Conservation (phyloP, 177 flowering plant species). For the Vitis hybrid region DNA sequence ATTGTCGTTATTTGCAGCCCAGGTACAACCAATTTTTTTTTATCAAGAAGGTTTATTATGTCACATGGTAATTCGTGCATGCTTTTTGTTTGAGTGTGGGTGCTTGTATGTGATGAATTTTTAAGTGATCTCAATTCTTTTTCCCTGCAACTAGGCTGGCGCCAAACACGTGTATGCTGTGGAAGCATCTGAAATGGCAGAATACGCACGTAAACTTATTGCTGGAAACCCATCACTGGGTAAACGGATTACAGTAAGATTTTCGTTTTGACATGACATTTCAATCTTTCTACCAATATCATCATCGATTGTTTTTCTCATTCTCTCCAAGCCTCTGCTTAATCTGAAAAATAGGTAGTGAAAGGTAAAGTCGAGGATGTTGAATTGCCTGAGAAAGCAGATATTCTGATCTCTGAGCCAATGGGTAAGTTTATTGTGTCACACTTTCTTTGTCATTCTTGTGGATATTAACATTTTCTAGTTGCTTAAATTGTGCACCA, state of each 20-base stretch:
- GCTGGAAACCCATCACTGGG: constrained; percentile 82
- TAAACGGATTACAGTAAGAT: constrained; percentile 74
- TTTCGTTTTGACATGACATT: constrained; percentile 1
- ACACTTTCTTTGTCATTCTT: not conserved
- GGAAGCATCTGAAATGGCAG: constrained; percentile 99
- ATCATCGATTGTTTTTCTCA: not conserved
- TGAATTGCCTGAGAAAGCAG: constrained; percentile 98
- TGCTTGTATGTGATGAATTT: not conserved
- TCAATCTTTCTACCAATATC: not conserved
- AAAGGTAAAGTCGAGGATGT: constrained; percentile 96
- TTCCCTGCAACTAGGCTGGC: constrained; percentile 64
- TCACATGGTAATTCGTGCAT: not conserved
- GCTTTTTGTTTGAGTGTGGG: not conserved
- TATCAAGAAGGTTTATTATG: not conserved
- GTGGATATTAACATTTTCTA: not conserved
- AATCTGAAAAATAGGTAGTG: constrained; percentile 53
- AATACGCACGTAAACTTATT: constrained; percentile 85
- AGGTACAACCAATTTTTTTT: constrained; percentile 49
- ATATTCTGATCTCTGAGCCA: constrained; percentile 96
- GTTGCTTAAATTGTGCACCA: not conserved
- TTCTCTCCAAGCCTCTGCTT: constrained; percentile 3
- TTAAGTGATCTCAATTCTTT: not conserved
- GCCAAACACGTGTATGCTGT: constrained; percentile 99
- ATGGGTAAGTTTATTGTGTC: constrained; percentile 68
- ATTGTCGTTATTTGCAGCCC: constrained; percentile 97